Percentiles rank a stretch among this genome's conserved stretches.
Conservation (phyloP, 805 yeast genomes). For the Kuraishia cidri region DNA sequence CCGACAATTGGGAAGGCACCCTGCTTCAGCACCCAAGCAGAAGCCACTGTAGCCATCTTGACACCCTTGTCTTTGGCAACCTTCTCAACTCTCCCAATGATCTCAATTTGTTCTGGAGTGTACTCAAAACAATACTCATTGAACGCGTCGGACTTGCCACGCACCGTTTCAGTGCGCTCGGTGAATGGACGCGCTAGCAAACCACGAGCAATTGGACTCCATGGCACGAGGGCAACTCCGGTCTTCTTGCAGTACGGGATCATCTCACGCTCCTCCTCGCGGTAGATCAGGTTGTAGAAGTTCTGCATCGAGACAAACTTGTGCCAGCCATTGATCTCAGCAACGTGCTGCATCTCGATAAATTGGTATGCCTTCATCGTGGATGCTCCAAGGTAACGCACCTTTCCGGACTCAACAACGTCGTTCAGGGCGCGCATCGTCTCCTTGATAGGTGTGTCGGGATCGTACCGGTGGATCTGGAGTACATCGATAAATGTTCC, state of each 20-base stretch:
- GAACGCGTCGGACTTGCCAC: conserved; percentile 21
- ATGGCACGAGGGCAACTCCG: conserved; percentile 50
- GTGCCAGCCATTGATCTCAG: conserved; percentile 47
- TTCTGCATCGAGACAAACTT: conserved; percentile 55
- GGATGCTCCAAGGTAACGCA: conserved; percentile 57
- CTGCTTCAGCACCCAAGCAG: conserved; percentile 43
- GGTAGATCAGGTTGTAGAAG: conserved; percentile 41
- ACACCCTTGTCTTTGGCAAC: conserved; percentile 35
- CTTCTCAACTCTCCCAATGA: conserved; percentile 42
- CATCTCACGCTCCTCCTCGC: conserved; percentile 64
- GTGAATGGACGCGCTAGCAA: conserved; percentile 22
- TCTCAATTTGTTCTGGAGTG: conserved; percentile 32
- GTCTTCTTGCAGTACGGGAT: conserved; percentile 41
- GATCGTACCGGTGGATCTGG: conserved; percentile 50
- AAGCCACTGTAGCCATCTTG: conserved; percentile 47
- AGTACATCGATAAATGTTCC: conserved; percentile 45
- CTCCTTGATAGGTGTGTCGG: conserved; percentile 37
- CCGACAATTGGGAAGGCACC: conserved; percentile 51
- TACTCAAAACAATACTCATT: conserved; percentile 43
- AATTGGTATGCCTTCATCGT: conserved; percentile 50
- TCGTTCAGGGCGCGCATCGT: conserved; percentile 49
- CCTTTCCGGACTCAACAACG: conserved; percentile 33
- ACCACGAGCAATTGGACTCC: conserved; percentile 54
- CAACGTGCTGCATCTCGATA: conserved; percentile 41
- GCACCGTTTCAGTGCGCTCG: conserved; percentile 24